phyloP scores from a whole-genome alignment of 257 asterid genomes.

The Jacaranda mimosifolia region DNA sequence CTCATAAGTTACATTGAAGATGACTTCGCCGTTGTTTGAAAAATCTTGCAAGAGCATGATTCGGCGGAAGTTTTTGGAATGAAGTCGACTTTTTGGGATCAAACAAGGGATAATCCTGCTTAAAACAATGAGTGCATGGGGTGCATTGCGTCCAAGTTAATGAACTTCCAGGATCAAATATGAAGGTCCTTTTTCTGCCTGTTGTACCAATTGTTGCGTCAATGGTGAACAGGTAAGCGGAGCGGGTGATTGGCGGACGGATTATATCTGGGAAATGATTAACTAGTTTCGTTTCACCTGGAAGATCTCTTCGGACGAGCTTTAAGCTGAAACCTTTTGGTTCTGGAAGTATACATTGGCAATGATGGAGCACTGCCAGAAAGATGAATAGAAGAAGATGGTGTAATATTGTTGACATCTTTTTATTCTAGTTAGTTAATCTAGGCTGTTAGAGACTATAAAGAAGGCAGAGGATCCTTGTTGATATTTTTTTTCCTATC shows the following conservation, averaged over 20 bases:
- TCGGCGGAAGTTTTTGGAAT: background rate
- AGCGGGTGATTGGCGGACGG: background rate
- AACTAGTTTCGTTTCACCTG: background rate
- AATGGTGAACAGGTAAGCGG: background rate
- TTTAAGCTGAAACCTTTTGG: slow-evolving; percentile 11
- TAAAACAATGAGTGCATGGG: background rate
- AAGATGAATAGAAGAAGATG: background rate
- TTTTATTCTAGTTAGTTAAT: background rate
- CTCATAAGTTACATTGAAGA: background rate
- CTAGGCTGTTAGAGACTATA: too few species aligned
- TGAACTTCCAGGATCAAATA: slow-evolving; percentile 11
- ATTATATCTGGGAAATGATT: background rate
- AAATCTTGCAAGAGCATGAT: background rate
- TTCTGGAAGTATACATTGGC: background rate
- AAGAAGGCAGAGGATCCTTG: too few species aligned
- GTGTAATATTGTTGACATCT: background rate
- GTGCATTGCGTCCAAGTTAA: slow-evolving; percentile 29
- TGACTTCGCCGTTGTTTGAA: background rate
- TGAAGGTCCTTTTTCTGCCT: background rate
- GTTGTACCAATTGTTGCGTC: slow-evolving; percentile 26
- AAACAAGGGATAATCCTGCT: slow-evolving; percentile 16
- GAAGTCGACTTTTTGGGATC: slow-evolving; percentile 17
- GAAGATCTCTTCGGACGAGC: slow-evolving; percentile 4
- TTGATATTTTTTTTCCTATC: too few species aligned
- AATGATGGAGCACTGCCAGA: background rate